Conservation (phyloP, 805 yeast genomes). For the Saturnispora sekii region DNA sequence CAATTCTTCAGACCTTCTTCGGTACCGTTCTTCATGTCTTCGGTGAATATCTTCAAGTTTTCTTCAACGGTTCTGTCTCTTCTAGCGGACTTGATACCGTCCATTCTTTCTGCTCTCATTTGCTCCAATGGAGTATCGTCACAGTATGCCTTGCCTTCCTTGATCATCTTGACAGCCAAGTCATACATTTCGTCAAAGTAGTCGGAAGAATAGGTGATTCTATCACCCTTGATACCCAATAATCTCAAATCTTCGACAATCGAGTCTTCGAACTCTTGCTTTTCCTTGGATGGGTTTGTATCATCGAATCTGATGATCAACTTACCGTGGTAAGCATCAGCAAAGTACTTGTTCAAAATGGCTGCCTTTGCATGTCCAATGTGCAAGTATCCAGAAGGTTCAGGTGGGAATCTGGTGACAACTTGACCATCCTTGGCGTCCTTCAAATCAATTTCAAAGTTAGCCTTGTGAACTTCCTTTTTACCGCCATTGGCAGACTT, state of each 20-base stretch:
- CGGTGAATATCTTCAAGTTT: constrained; percentile 72
- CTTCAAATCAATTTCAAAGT: constrained; percentile 84
- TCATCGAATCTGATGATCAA: constrained; percentile 95
- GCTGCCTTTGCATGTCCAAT: constrained; percentile 99
- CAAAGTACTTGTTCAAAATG: constrained; percentile 90
- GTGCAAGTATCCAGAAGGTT: constrained; percentile 98
- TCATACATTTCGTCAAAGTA: constrained; percentile 91
- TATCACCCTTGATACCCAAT: constrained; percentile 89
- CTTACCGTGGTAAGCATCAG: constrained; percentile 92
- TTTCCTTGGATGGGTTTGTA: constrained; percentile 96
- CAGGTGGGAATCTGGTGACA: constrained; percentile 98
- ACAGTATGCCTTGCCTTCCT: constrained; percentile 94
- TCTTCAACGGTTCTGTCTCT: constrained; percentile 92
- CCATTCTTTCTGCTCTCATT: constrained; percentile 99
- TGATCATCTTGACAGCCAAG: constrained; percentile 74
- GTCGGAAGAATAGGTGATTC: constrained; percentile 81
- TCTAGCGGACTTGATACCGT: constrained; percentile 85
- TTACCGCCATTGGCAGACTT: constrained; percentile 63
- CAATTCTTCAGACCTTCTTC: constrained; percentile 89
- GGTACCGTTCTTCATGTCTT: constrained; percentile 91
- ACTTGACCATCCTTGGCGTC: constrained; percentile 92
- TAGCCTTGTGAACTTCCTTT: constrained; percentile 88
- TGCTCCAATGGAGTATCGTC: constrained; percentile 91
- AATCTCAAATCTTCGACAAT: constrained; percentile 86
- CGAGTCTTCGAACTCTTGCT: constrained; percentile 86